Evolutionary conservation across 495 filamentous ascomycete genomes (phyloP).

Genomic region (Pyrenopolyporus hunteri): DNA sequence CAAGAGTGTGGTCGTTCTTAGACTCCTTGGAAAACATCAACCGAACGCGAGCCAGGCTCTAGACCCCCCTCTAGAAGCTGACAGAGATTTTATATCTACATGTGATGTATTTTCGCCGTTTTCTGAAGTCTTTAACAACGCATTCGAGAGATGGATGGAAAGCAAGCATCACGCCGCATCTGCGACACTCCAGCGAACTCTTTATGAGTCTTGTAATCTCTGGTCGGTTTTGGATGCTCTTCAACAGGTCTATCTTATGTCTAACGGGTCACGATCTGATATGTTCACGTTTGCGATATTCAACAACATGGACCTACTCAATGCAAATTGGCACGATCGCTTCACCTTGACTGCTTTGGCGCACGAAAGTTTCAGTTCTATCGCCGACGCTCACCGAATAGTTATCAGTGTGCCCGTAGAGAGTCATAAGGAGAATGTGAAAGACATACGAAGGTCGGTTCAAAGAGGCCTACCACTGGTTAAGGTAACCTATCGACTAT

Average conservation of each 20-base stretch:
- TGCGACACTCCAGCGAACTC: conserved; percentile 63
- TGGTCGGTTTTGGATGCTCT: conserved; percentile 69
- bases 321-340: conserved; percentile 76
- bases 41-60: conserved; percentile 18
- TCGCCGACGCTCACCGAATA: conserved; percentile 65
- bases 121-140: conserved; percentile 69
- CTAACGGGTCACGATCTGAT: conserved; percentile 68
- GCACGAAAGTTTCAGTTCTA: conserved; percentile 67
- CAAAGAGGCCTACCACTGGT: conserved; percentile 60
- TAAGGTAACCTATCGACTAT: conserved; percentile 66
- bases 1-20: conserved; percentile 84
- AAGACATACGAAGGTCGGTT: conserved; percentile 51
- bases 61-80: conserved; percentile 56
- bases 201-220: conserved; percentile 74
- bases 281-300: conserved; percentile 73
- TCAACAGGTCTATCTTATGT: conserved; percentile 72
- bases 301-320: conserved; percentile 72
- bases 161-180: conserved; percentile 73
- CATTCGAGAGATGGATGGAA: conserved; percentile 75
- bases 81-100: conserved; percentile 56
- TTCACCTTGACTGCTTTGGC: conserved; percentile 82
- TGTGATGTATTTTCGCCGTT: conserved; percentile 68
- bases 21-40: conserved; percentile 60
- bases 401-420: conserved; percentile 57
- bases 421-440: conserved; percentile 38